Conservation (phyloP, 2,329 filamentous ascomycete species). For the Eutypa lata region DNA sequence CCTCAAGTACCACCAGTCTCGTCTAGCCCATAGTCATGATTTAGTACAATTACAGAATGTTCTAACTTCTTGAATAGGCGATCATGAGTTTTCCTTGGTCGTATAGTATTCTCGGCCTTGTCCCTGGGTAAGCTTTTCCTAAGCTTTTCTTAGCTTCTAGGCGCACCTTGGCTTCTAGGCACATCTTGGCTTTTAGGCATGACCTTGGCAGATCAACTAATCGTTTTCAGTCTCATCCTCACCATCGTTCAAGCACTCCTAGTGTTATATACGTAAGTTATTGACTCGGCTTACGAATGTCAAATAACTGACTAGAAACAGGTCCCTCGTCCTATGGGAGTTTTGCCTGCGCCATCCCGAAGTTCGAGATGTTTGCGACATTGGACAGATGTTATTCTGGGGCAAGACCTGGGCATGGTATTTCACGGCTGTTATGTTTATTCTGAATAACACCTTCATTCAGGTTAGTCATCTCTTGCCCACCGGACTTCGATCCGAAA, state of each 20-base stretch:
- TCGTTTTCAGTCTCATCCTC: slow-evolving; percentile 58
- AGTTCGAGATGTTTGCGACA: slow-evolving; percentile 87
- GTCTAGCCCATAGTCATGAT: not conserved
- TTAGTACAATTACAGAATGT: not conserved
- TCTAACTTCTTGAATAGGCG: slow-evolving; percentile 34
- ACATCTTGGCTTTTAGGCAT: slow-evolving; percentile 9
- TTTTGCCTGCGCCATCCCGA: slow-evolving; percentile 90
- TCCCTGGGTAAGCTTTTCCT: slow-evolving; percentile 57
- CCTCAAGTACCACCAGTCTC: no score
- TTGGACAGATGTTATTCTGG: slow-evolving; percentile 94
- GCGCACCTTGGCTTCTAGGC: slow-evolving; percentile 10
- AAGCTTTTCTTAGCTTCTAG: slow-evolving; percentile 1
- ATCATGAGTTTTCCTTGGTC: slow-evolving; percentile 98
- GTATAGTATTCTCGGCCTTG: slow-evolving; percentile 81
- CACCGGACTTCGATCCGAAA: slow-evolving; percentile 5
- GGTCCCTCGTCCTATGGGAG: slow-evolving; percentile 46
- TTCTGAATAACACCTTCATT: slow-evolving; percentile 92
- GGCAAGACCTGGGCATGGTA: slow-evolving; percentile 71
- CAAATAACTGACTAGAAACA: slow-evolving; percentile 7
- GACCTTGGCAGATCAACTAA: slow-evolving; percentile 8
- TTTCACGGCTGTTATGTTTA: slow-evolving; percentile 77
- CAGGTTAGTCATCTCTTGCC: slow-evolving; percentile 46
- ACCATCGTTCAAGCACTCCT: slow-evolving; percentile 74
- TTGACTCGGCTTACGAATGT: slow-evolving; percentile 36
- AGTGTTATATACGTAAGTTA: slow-evolving; percentile 79